These are phyloP conservation scores for Pythium sp. DNA, from an alignment of 352 stramenopile species.

Conservation along the genomic window DNA sequence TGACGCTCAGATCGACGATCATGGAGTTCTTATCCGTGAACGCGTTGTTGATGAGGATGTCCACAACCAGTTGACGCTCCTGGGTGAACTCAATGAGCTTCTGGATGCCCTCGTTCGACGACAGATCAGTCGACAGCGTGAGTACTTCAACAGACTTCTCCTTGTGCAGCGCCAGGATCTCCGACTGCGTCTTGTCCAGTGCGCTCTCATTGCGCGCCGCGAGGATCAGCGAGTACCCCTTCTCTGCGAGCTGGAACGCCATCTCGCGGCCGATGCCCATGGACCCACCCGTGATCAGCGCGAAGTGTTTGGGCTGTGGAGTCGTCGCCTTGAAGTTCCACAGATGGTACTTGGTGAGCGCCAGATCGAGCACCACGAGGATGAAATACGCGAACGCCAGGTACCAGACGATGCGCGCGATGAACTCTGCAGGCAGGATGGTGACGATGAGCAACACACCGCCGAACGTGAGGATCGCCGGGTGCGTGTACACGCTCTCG, in stretches of 20 bases:
- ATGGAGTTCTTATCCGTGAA: neutral
- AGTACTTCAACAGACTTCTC: constrained; percentile 21
- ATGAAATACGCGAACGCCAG: constrained; percentile 35
- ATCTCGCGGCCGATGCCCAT: constrained; percentile 69
- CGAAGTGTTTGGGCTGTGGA: constrained; percentile 29
- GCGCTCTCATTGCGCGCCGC: constrained; percentile 39
- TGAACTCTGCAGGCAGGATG: constrained; percentile 14
- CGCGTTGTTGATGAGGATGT: constrained; percentile 9
- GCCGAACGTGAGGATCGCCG: constrained; percentile 19
- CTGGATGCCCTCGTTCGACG: constrained; percentile 1
- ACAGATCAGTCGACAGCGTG: neutral
- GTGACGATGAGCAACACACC: constrained; percentile 30
- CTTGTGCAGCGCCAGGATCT: constrained; percentile 47
- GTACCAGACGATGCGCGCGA: constrained; percentile 24
- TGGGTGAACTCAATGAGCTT: neutral
- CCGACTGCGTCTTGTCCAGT: constrained; percentile 46
- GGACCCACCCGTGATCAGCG: constrained; percentile 66
- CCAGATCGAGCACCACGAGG: constrained; percentile 31
- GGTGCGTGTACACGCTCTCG: constrained; percentile 13
- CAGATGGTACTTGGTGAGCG: constrained; percentile 47
- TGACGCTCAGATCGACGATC: neutral
- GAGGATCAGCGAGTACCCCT: constrained; percentile 63
- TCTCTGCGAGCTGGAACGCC: constrained; percentile 56
- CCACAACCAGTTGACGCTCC: neutral
- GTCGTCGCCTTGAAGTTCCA: constrained; percentile 35